A percentile compares a stretch with the other conserved stretches of the same genome.
Conservation (phyloP, 2,329 filamentous ascomycete genomes). For the Colletotrichum falcatum region DNA sequence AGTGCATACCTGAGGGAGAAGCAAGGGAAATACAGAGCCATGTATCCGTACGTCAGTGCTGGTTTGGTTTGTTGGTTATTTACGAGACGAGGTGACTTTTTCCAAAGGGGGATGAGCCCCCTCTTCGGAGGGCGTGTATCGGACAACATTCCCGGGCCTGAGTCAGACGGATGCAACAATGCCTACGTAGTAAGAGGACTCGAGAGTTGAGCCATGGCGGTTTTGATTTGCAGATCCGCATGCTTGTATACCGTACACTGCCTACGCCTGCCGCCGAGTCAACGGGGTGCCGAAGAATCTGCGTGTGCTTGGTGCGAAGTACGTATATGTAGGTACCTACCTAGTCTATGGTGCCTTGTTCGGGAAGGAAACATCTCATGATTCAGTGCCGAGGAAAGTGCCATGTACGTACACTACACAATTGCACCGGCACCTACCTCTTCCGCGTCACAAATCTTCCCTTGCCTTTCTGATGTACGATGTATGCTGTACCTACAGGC, state of each 20-base stretch:
- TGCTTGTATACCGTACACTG: neutral
- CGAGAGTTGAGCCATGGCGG: conserved; percentile 12
- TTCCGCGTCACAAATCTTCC: neutral
- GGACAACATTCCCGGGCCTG: conserved; percentile 11
- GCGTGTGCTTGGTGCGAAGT: neutral
- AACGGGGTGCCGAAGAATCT: neutral
- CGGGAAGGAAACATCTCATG: neutral
- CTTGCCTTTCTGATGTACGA: neutral
- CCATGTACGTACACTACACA: neutral
- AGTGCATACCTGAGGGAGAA: conserved; percentile 1
- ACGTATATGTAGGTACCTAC: neutral
- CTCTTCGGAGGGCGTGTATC: neutral
- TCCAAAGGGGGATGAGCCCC: neutral
- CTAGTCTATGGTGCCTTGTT: neutral
- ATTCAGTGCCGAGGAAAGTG: conserved; percentile 2
- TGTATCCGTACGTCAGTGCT: conserved; percentile 29
- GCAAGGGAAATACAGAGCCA: conserved; percentile 3
- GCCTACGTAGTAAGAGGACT: conserved; percentile 1
- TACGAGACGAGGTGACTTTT: conserved; percentile 34
- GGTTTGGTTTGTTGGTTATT: conserved; percentile 24
- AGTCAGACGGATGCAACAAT: conserved; percentile 31
- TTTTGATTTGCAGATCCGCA: conserved; percentile 9
- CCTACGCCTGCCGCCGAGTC: neutral
- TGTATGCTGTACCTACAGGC: too few relatives aligned
- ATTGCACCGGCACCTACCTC: neutral